Base-by-base conservation (phyloP, 1,284 basidiomycete genomes). In the Taiwanofungus camphoratus region DNA sequence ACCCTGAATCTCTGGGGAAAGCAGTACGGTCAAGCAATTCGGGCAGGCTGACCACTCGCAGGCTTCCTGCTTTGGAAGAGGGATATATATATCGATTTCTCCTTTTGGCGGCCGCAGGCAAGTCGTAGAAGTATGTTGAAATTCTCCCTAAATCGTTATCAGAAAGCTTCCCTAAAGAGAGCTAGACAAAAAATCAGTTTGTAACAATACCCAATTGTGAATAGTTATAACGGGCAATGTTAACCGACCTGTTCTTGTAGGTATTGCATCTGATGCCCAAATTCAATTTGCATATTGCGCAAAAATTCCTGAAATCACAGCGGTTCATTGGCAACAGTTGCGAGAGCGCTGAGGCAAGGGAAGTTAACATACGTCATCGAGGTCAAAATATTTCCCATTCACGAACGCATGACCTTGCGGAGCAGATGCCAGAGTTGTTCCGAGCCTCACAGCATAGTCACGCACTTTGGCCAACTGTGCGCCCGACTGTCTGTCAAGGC, bases 41-140 rank as follows among this genome's bases (percentile, higher is more conserved):
- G 0, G 71, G 68, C 13, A 84, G 57, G 49, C 73, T 75, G 34
- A 73, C 56, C 21, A 87, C 65, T 3, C 64, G 66, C n/a, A 85
- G 55, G 9, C 63, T 64, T 5, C 67, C 69, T 2, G 62, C 55
- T 13, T 71, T 64, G 19, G 63, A 56, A 3, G 73, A 63, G 1
- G 80, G 74, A 52, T 78, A 77, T 42, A 92, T 80, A 51, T 84
- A 78, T 20, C 64, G 66, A 59, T 92, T 96, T 12, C 95, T 70
- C 19, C 83, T 73, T 44, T 70, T 68, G 32, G 74, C 70, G 0
- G 89, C 81, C 0, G 75, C 76, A 0, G 92, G 87, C 2, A 92
- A 74, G 57, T 96, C 90, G 60, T 96, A 98, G 67, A 97, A 97
- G 64, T 85, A 90, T 4, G 74, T 85, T 9, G 79, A 66, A 37